A percentile compares a stretch with the other conserved stretches of the same genome.
These are phyloP conservation scores for Tolypocladium endophyticum DNA, from an alignment of 2,329 filamentous ascomycete species.

Conservation along the genomic window DNA sequence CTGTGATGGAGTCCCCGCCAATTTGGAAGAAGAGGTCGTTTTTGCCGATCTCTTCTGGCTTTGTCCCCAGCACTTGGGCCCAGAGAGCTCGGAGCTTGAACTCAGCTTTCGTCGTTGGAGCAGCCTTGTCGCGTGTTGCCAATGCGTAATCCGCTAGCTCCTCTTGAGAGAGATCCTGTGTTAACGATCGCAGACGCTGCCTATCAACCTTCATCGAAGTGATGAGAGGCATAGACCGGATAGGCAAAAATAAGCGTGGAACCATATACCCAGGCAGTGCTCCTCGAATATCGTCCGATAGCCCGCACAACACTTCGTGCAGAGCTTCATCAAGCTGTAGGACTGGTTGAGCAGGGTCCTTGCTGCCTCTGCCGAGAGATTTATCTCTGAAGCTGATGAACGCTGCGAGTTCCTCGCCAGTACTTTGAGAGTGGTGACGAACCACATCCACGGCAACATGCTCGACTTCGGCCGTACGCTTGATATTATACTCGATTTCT, in stretches of 20 bases:
- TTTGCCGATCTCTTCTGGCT: background rate
- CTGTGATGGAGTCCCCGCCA: background rate
- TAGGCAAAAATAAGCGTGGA: background rate
- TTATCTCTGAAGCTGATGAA: background rate
- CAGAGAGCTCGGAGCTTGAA: background rate
- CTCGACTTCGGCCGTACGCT: background rate
- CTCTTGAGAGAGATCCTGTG: background rate
- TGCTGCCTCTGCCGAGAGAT: background rate
- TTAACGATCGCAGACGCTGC: background rate
- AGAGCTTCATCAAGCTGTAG: background rate
- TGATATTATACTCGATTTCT: conserved; percentile 10
- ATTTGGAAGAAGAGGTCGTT: background rate
- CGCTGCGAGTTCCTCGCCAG: background rate
- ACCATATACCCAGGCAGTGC: background rate
- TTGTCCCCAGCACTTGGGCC: background rate
- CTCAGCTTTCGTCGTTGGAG: background rate
- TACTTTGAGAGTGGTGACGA: background rate
- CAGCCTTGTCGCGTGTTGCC: background rate
- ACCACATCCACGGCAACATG: conserved; percentile 5
- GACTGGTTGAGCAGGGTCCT: background rate
- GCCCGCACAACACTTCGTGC: background rate
- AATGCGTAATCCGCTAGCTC: background rate
- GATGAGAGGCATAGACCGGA: background rate
- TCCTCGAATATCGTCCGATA: background rate
- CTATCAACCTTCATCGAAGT: background rate